A percentile compares a stretch with the other conserved stretches of the same genome.
Conservation (phyloP, 805 yeast species). For the Tetrapisispora nanseiensis region DNA sequence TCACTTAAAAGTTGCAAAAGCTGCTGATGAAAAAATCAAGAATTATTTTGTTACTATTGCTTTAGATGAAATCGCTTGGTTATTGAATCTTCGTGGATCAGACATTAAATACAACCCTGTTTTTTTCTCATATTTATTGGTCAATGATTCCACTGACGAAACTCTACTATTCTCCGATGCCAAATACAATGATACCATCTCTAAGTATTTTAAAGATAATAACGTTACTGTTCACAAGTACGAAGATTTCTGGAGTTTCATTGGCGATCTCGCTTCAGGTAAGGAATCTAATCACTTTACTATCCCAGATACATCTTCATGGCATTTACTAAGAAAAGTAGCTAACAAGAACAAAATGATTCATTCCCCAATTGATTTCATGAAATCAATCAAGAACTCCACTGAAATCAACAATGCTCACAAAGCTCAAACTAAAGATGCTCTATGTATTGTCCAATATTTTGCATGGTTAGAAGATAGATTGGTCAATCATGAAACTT, state of each 20-base stretch:
- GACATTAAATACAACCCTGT: conserved; percentile 85
- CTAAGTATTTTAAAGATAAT: conserved; percentile 35
- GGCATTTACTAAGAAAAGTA: conserved; percentile 54
- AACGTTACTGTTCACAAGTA: conserved; percentile 46
- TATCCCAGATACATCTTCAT: conserved; percentile 50
- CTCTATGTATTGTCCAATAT: conserved; percentile 61
- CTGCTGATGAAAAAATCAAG: conserved; percentile 2
- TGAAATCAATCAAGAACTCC: conserved; percentile 69
- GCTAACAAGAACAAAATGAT: conserved; percentile 27
- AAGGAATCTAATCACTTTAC: conserved; percentile 29
- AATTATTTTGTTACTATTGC: conserved; percentile 52
- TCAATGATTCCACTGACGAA: conserved; percentile 31
- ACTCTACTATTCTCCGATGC: conserved; percentile 48
- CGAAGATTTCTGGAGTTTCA: conserved; percentile 47
- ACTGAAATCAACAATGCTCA: conserved; percentile 64
- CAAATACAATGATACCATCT: conserved; percentile 29
- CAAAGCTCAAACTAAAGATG: conserved; percentile 75
- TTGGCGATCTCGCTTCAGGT: conserved; percentile 24
- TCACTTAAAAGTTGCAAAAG: not conserved
- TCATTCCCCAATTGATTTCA: conserved; percentile 50
- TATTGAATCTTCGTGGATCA: conserved; percentile 71
- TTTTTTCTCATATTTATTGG: conserved; percentile 54
- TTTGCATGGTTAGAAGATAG: conserved; percentile 75
- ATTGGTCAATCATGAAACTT: conserved; percentile 32
- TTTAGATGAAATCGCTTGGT: conserved; percentile 86